Conservation (phyloP, 2,329 filamentous ascomycete species). For the Colletotrichum falcatum region DNA sequence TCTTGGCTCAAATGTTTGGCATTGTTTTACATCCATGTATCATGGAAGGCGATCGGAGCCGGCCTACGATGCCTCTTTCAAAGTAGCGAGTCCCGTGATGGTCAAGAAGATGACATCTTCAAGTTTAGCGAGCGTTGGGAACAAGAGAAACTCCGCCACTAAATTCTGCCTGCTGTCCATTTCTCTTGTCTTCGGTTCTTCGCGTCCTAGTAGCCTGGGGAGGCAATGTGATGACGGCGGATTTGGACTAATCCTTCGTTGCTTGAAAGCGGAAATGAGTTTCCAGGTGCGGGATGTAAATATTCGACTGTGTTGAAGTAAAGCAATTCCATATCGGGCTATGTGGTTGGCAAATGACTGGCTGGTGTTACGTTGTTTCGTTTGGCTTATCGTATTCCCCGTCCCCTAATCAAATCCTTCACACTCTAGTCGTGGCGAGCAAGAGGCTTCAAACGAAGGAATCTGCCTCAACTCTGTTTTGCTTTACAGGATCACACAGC, state of each 20-base stretch:
- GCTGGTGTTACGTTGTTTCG: not conserved
- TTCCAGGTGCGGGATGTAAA: too few relatives aligned
- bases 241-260: not conserved
- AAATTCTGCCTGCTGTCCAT: not conserved
- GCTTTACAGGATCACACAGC: slow-evolving; percentile 1
- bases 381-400: not conserved
- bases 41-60: too few relatives aligned
- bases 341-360: too few relatives aligned
- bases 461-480: not conserved
- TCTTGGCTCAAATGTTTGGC: not conserved
- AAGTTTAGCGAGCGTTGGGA: not conserved
- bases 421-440: not conserved
- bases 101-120: too few relatives aligned
- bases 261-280: not conserved
- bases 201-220: too few relatives aligned
- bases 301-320: not conserved
- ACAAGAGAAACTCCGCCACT: not conserved
- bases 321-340: not conserved
- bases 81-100: too few relatives aligned
- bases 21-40: too few relatives aligned
- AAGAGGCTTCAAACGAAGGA: not conserved
- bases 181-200: not conserved
- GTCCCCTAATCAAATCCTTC: not conserved
- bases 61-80: not conserved
- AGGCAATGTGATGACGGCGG: too few relatives aligned